Evolutionary conservation across 352 stramenopile species (phyloP), one percentile per base, ranked within the genome.

Genomic region (Bremia lactucae): DNA sequence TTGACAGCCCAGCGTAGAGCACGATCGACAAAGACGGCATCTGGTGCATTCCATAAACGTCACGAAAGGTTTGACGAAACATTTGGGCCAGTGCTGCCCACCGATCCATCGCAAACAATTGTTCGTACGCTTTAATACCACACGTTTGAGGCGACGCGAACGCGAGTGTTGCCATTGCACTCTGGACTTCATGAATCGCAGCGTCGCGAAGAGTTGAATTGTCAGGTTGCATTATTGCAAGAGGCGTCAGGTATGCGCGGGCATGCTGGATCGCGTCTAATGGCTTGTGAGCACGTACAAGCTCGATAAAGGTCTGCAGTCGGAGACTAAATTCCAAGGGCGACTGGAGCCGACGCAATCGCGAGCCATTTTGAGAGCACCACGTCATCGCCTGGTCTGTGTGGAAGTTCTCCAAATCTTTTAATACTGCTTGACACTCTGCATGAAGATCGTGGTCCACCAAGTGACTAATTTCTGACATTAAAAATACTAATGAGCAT

Each of bases 251-350:
- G 22, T 70, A 55, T 6, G 57, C 26, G 41, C 74, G 78, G 3
- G 78, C 78, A 21, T 88, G 85, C 23, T 83, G 48, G 10, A 91
- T 66, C 15, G 78, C 78, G 15, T 85, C 68, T n/a, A 88, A 51
- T 7, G 68, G 68, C 45, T 86, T 76, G 37, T 64, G 63, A 2
- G 63, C 62, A 36, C 78, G 78, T n/a, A 88, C 72, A n/a, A 82
- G 55, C 46, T 88, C 78, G 15, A 91, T 55, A 47, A 88, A 84
- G 42, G 82, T 71, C 47, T 91, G 78, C 20, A 88, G 39, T 6
- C 78, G 63, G 22, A 91, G 35, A 6, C 72, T 69, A 26, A 91
- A 87, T 40, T 87, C 74, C n/a, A 91, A 34, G 14, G 52, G 56
- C 4, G 78, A 87, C 37, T 78, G 67, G 11, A 91, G 43, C 11